phyloP scores from a whole-genome alignment of 768 basidiomycete genomes.

The Roridomyces roridus region DNA sequence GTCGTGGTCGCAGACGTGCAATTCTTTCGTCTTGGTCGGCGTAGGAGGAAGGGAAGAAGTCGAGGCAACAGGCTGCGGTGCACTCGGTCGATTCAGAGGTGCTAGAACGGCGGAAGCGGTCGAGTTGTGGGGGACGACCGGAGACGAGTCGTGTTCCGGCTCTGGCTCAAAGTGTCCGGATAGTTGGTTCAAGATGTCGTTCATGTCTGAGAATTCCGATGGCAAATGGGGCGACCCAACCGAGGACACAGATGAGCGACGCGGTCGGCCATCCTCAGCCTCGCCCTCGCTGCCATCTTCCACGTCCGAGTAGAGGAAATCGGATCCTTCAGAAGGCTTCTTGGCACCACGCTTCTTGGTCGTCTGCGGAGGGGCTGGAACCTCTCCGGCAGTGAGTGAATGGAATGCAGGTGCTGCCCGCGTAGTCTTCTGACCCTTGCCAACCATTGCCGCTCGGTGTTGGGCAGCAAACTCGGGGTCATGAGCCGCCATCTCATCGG shows the following conservation, averaged over 20 bases:
- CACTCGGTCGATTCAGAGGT: conserved; percentile 41
- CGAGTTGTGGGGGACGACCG: conserved; percentile 50
- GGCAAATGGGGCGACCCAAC: conserved; percentile 55
- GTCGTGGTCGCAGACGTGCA: conserved; percentile 72
- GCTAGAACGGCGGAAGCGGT: conserved; percentile 37
- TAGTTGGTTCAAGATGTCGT: conserved; percentile 78
- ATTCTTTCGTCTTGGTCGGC: conserved; percentile 37
- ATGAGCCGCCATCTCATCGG: conserved; percentile 51
- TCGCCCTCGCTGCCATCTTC: conserved; percentile 54
- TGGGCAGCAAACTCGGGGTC: conserved; percentile 50
- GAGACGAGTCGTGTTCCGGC: conserved; percentile 52
- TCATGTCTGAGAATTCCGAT: conserved; percentile 73
- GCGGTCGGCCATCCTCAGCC: conserved; percentile 33
- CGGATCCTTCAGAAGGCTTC: conserved; percentile 55
- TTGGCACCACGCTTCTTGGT: conserved; percentile 42
- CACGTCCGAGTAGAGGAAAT: conserved; percentile 60
- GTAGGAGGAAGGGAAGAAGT: conserved; percentile 48
- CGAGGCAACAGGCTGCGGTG: conserved; percentile 54
- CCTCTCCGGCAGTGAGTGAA: conserved; percentile 68
- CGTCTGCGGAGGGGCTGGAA: conserved; percentile 37
- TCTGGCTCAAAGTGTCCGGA: conserved; percentile 72
- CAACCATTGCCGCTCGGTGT: conserved; percentile 48
- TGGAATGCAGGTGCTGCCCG: conserved; percentile 81
- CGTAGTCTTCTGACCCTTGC: conserved; percentile 59
- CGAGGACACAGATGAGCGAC: conserved; percentile 40